Base-by-base conservation (phyloP, 768 basidiomycete species). In the Infundibulicybe gibba region DNA sequence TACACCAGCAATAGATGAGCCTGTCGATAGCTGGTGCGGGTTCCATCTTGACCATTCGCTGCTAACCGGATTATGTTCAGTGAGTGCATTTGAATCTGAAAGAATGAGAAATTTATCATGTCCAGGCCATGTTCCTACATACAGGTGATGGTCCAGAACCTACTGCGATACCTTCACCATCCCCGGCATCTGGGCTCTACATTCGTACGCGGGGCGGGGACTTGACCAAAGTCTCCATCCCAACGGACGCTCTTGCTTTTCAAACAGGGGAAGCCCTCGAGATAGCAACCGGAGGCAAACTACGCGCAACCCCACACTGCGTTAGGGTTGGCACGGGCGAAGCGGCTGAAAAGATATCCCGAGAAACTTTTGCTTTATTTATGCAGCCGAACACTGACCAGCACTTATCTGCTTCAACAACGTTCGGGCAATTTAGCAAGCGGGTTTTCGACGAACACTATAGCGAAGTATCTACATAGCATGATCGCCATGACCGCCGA, bases 211-310 rank as follows among this genome's bases (percentile, higher is more conserved):
- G 94, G 31, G 85, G 85, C 3, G 85, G 88, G 2, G 70, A 81
- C 17, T 63, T 94, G 20, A 82, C 80, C 12, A 94, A 91, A 62
- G 91, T 95, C 14, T 75, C 81, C 1, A 97, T 99, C 52, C 95
- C 97, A 3, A 58, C 68, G 14, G 80, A 90, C 59, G 90, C 86
- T 58, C 68, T 95, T 43, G 95, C 94, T 3, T 97, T 99, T 65
- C 97, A 99, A 64, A 98, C 94, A 0, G 97, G 97, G 5, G 94
- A 99, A 67, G 91, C 95, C 8, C 79, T 99, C 16, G 85, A 97
- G 62, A 72, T 97, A 17, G 85, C 94, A 17, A 97, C 95, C 1
- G 81, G 75, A 9, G 81, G 84, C 12, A 79, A 75, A 46, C 73
- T 99, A 13, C 79, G 85, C 37, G 97, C 97, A 0, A 99, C 97